phyloP scores from a whole-genome alignment of 371 early-diverging fungal genomes.

The Haplosporangium sp. region DNA sequence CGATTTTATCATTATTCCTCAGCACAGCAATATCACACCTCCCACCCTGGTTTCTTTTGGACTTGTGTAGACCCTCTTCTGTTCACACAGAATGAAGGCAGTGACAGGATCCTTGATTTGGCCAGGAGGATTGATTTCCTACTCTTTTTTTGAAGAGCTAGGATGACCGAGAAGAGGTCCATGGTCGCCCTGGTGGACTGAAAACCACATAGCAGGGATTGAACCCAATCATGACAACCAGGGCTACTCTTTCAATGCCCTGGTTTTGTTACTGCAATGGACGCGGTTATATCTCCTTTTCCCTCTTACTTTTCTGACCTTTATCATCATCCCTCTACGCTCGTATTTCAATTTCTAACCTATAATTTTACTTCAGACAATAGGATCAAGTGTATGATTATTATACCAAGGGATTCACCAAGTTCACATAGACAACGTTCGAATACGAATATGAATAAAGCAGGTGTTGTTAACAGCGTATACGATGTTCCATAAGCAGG shows the following conservation, averaged over 20 bases:
- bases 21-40: no score
- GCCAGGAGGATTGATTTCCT: slow-evolving; percentile 1
- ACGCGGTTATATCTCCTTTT: neutral
- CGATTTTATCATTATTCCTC: no score
- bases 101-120: slow-evolving; percentile 6
- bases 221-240: neutral
- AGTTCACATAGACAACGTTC: no score
- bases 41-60: slow-evolving; percentile 3
- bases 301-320: neutral
- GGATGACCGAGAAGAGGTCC: neutral
- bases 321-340: neutral
- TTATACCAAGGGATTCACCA: no score
- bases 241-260: neutral
- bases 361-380: no score
- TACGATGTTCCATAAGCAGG: no score
- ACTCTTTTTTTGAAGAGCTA: no score
- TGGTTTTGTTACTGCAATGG: no score
- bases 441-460: no score
- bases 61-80: neutral
- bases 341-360: neutral
- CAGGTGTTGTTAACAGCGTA: no score
- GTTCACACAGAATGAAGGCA: neutral
- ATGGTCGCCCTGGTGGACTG: slow-evolving; percentile 5
- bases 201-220: slow-evolving; percentile 4
- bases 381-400: no score